phyloP scores from a whole-genome alignment of 768 basidiomycete genomes.

The Hygrophorus russula region DNA sequence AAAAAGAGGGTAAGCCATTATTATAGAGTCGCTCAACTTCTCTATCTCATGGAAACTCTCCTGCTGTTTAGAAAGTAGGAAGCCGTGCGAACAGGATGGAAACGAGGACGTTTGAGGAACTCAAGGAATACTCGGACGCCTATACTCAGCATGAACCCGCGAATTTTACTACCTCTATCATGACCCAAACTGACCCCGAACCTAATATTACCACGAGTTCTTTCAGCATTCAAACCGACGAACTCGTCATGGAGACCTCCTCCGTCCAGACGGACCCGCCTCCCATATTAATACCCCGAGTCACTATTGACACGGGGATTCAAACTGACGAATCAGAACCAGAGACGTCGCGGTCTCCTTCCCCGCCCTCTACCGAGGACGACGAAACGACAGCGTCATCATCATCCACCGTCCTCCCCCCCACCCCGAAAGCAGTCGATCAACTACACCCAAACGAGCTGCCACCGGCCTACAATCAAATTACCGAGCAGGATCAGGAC shows the following conservation, averaged over 20 bases:
- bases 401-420: slow-evolving; percentile 60
- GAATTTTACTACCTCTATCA: slow-evolving; percentile 33
- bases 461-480: slow-evolving; percentile 66
- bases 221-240: slow-evolving; percentile 50
- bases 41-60: slow-evolving; percentile 5
- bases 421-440: slow-evolving; percentile 43
- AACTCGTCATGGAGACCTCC: slow-evolving; percentile 14
- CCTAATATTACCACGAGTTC: slow-evolving; percentile 34
- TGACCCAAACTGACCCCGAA: slow-evolving; percentile 54
- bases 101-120: slow-evolving; percentile 45
- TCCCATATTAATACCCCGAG: slow-evolving; percentile 23
- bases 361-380: slow-evolving; percentile 25
- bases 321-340: slow-evolving; percentile 46
- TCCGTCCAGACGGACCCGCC: slow-evolving; percentile 24
- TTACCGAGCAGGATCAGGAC: slow-evolving; percentile 40
- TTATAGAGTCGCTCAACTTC: slow-evolving; percentile 5
- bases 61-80: slow-evolving; percentile 46
- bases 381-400: slow-evolving; percentile 57
- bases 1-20: slow-evolving; percentile 50
- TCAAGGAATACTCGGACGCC: slow-evolving; percentile 68
- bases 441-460: slow-evolving; percentile 35
- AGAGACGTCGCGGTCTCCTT: slow-evolving; percentile 31
- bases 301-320: slow-evolving; percentile 44
- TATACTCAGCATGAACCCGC: slow-evolving; percentile 58
- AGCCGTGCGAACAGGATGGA: slow-evolving; percentile 44